Conservation (phyloP, 164 flowering plant genomes). For the Stephania yunnanensis region DNA sequence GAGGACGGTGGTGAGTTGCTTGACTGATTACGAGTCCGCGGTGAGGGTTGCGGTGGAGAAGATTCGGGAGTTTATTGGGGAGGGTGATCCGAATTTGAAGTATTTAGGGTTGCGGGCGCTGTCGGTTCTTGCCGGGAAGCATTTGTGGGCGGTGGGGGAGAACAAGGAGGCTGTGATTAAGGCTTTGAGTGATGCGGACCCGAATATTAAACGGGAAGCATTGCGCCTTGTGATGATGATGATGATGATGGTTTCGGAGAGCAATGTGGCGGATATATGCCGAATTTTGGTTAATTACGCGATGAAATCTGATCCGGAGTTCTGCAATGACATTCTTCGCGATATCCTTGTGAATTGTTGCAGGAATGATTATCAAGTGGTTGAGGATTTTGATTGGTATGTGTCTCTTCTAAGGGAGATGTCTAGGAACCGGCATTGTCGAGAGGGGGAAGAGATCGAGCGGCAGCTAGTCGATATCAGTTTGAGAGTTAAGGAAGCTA, state of each 20-base stretch:
- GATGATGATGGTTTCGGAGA: slow-evolving; percentile 78
- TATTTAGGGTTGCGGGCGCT: slow-evolving; percentile 86
- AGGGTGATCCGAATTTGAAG: slow-evolving; percentile 82
- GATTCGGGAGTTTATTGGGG: slow-evolving; percentile 57
- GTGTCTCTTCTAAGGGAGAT: slow-evolving; percentile 90
- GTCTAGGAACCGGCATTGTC: slow-evolving; percentile 75
- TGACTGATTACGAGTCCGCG: slow-evolving; percentile 60
- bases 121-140: slow-evolving; percentile 43
- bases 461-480: slow-evolving; percentile 82
- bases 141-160: slow-evolving; percentile 81
- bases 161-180: slow-evolving; percentile 79
- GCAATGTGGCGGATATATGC: slow-evolving; percentile 64
- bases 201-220: slow-evolving; percentile 62
- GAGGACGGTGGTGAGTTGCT: slow-evolving; percentile 57
- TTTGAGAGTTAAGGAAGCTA: slow-evolving; percentile 79
- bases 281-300: slow-evolving; percentile 69
- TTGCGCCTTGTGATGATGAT: slow-evolving; percentile 70
- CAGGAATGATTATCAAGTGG: slow-evolving; percentile 61
- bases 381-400: slow-evolving; percentile 93
- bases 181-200: slow-evolving; percentile 75
- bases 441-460: slow-evolving; percentile 79
- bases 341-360: slow-evolving; percentile 59
- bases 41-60: slow-evolving; percentile 64
- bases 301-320: slow-evolving; percentile 82
- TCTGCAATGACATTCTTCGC: slow-evolving; percentile 77